Base-by-base conservation (phyloP, 257 asterid genomes). In the Capsicum chinense region DNA sequence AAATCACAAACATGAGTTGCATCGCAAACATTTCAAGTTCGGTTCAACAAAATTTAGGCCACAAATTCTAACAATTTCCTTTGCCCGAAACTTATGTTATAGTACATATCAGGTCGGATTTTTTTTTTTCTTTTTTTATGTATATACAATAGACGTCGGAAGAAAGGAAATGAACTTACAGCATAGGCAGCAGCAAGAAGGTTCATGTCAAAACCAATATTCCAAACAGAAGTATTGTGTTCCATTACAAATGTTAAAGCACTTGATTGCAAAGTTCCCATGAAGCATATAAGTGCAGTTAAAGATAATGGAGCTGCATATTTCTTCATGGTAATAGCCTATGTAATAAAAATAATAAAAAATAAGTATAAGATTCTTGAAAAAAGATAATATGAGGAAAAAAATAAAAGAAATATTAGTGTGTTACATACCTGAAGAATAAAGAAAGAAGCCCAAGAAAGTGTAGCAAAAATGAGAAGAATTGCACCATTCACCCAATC, bases 141-240 rank as follows among this genome's bases (percentile, higher is more conserved):
- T 26, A 26, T 26, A 5, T 47, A 47, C 7, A 47, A 47, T 47
- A 47, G 7, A 47, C 7, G 1, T 47, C 7, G 7, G 7, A 7
- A 5, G 6, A 64, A 19, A 1, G 69, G 80, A 9, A 60, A n/a
- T 12, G 37, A 39, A 85, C 94, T 91, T 89, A 95, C 99, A 48
- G 99, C 99, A 82, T 95, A 95, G 79, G 99, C 99, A 79, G 99
- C 99, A 15, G 99, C 98, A n/a, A 95, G 85, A 15, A 95, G 94
- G 85, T 95, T 93, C 97, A 93, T 91, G 89, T 95, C 99, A 87
- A 90, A 90, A 5, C 98, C 99, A 50, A 94, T 92, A 56, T 81
- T 84, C 99, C 99, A 95, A 76, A 91, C 98, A 74, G 93, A 86
- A 64, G 94, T 84, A 26, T 80, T 92, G 86, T 90, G 97, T 70